Evolutionary conservation across 306 rosid genomes (phyloP), one percentile per base, ranked within the genome.

Genomic region (Casuarina equisetifolia): DNA sequence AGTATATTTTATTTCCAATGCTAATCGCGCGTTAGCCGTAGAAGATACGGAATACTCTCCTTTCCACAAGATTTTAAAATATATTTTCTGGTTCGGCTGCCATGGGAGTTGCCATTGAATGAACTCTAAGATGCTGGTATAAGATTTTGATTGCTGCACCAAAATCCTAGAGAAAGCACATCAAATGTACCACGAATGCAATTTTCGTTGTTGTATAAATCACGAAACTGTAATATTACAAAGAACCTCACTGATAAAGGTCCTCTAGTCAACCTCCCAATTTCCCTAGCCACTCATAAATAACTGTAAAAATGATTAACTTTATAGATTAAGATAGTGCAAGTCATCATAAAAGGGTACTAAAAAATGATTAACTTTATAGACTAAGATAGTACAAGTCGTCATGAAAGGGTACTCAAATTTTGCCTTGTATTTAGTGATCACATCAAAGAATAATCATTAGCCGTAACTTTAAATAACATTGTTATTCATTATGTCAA

Each of bases 261-360:
- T 80, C 79, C 39, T 74, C 68, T 85, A 75, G 74, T 69, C 53
- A 71, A 82, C 90, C 75, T 82, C 86, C 91, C 89, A 81, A 80
- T 69, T 46, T 78, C 80, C 86, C 90, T 78, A 69, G 19, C 64
- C 91, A 87, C 82, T 81, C 88, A 86, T 88, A 88, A 93, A 93
- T 93, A 79, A 80, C 90, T 91, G 90, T 91, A 93, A 96, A 88
- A 89, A 87, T 81, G 80, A 89, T 86, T 88, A 70, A 86, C 84
- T 81, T 78, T 73, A 76, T 79, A 71, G 76, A 72, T 73, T 70
- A 77, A 52, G 75, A 69, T 15, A 81, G 72, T 54, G 76, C 66
- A 79, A 12, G 77, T 66, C 36, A 61, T 40, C 38, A 58, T 76
- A 73, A 78, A 78, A 82, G 77, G 54, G 49, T 3, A 46, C 84